A percentile compares a stretch with the other conserved stretches of the same genome.
phyloP scores from a whole-genome alignment of 176 grass and related monocot genomes.

The Chrysopogon serrulatus region DNA sequence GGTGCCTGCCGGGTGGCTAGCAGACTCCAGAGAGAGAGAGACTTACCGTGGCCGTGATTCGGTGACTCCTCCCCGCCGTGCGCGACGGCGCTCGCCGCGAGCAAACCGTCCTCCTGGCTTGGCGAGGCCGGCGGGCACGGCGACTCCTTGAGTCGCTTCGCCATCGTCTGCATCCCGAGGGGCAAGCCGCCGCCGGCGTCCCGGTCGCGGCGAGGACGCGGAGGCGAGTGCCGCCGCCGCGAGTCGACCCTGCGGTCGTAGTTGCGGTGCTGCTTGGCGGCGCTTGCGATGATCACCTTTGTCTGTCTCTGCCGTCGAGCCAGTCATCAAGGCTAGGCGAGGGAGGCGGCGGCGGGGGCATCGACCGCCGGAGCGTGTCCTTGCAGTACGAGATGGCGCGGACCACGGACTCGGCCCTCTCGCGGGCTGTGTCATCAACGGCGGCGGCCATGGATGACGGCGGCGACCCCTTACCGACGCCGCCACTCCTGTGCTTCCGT shows the following conservation, averaged over 20 bases:
- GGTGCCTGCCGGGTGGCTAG: not conserved
- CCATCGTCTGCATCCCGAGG: not conserved
- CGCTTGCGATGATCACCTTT: not conserved
- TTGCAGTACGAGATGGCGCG: slow-evolving; percentile 23
- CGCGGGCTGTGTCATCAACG: not conserved
- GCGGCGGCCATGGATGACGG: not conserved
- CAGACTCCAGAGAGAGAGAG: no score
- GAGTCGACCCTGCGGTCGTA: not conserved
- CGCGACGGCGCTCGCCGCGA: not conserved
- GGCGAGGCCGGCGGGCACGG: not conserved
- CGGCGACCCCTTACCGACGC: not conserved
- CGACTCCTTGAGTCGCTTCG: not conserved
- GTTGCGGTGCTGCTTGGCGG: not conserved
- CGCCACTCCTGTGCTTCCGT: not conserved
- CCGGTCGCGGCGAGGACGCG: not conserved
- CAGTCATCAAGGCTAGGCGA: not conserved
- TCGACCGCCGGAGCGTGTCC: not conserved
- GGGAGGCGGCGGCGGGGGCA: no score
- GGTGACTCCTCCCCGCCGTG: not conserved
- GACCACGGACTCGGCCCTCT: slow-evolving; percentile 2
- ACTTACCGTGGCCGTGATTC: not conserved
- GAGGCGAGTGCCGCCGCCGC: not conserved
- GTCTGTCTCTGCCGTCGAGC: not conserved
- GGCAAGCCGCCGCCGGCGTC: not conserved
- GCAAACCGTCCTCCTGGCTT: not conserved